Evolutionary conservation across 306 rosid species (phyloP).

Genomic region (Albizia julibrissin): DNA sequence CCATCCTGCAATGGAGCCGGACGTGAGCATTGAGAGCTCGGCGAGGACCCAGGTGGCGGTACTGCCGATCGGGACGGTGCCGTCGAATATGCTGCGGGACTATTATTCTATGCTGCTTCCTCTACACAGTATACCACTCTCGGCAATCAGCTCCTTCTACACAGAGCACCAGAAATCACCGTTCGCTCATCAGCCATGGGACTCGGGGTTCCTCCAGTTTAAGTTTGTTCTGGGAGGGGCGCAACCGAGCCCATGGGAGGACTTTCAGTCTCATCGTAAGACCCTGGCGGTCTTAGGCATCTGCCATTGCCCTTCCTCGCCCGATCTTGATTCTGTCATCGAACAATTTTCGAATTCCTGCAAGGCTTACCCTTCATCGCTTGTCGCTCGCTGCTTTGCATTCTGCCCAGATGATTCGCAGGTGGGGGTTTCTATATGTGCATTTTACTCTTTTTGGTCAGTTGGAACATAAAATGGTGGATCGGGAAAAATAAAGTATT

Average conservation of each 20-base stretch:
- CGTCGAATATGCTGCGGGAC: slow-evolving; percentile 66
- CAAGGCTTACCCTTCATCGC: slow-evolving; percentile 68
- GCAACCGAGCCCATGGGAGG: slow-evolving; percentile 92
- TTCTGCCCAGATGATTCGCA: slow-evolving; percentile 89
- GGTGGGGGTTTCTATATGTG: slow-evolving; percentile 34
- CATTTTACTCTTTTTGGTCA: background rate
- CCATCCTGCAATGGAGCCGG: slow-evolving; percentile 75
- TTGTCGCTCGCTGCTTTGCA: slow-evolving; percentile 86
- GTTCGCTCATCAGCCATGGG: slow-evolving; percentile 90
- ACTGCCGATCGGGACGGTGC: slow-evolving; percentile 79
- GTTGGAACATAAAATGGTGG: background rate
- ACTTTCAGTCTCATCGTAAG: slow-evolving; percentile 89
- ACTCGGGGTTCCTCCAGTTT: slow-evolving; percentile 78
- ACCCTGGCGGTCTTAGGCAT: slow-evolving; percentile 81
- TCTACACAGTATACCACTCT: slow-evolving; percentile 79
- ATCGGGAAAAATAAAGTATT: background rate
- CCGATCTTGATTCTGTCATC: slow-evolving; percentile 64
- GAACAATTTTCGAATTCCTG: slow-evolving; percentile 55
- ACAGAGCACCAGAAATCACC: slow-evolving; percentile 96
- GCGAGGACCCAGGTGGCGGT: slow-evolving; percentile 89
- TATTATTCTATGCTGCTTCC: slow-evolving; percentile 79
- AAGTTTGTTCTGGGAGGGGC: slow-evolving; percentile 86
- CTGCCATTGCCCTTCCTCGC: slow-evolving; percentile 93
- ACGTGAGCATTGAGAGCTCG: slow-evolving; percentile 87
- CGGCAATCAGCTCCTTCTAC: slow-evolving; percentile 85